A percentile compares a stretch with the other conserved stretches of the same genome.
Evolutionary conservation across 1,284 basidiomycete genomes (phyloP).

Genomic region (Ganoderma boninense): DNA sequence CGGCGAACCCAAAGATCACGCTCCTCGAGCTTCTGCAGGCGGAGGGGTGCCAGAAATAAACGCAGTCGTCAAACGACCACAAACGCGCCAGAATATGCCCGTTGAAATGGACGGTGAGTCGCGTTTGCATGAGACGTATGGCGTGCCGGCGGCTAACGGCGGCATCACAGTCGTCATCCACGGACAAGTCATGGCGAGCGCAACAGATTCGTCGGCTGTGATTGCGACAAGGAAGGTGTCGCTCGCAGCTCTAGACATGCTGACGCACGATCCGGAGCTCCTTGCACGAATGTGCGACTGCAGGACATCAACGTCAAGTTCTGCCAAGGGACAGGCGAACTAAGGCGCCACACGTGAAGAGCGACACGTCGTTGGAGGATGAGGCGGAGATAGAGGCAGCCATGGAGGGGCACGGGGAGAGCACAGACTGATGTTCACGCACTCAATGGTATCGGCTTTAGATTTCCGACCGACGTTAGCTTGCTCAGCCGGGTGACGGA

Average conservation of each 20-base stretch:
- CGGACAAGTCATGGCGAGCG: constrained; percentile 66
- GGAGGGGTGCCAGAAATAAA: constrained; percentile 74
- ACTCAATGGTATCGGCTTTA: background rate
- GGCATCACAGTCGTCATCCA: constrained; percentile 66
- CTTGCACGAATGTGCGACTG: constrained; percentile 73
- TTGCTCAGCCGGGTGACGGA: background rate
- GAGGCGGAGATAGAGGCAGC: constrained; percentile 25
- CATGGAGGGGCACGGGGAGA: constrained; percentile 24
- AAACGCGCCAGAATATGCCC: constrained; percentile 17
- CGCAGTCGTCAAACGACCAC: constrained; percentile 54
- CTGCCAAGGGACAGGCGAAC: background rate
- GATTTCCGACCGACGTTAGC: background rate
- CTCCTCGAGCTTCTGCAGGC: constrained; percentile 76
- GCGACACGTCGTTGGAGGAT: constrained; percentile 7
- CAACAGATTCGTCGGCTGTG: constrained; percentile 54
- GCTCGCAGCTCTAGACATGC: constrained; percentile 65
- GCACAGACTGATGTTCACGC: constrained; percentile 10
- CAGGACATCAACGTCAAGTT: constrained; percentile 42
- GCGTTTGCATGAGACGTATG: background rate
- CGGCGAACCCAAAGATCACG: constrained; percentile 76
- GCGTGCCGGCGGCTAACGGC: background rate
- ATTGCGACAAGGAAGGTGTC: constrained; percentile 68
- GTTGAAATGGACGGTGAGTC: constrained; percentile 36
- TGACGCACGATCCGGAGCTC: constrained; percentile 70
- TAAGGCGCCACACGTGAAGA: background rate